Evolutionary conservation across 1,139 yeast species (phyloP), one percentile per base, ranked within the genome.

Genomic region (Hansenula sp.): DNA sequence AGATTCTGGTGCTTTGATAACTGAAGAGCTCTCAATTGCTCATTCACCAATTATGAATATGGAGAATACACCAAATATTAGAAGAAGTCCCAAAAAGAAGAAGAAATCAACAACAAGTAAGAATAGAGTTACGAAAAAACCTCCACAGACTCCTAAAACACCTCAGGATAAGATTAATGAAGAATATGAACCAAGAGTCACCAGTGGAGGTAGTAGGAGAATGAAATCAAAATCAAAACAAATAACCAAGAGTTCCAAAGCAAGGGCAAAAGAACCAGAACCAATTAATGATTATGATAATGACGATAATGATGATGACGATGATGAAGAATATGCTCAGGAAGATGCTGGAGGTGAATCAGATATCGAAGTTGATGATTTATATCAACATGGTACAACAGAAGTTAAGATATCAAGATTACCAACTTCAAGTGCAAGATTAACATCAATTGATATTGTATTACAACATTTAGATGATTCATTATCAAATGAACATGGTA

Each of bases 361-460:
- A 8, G 34, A 34, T 16, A 39, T 34, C 17, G 37, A 27, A 18
- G 3, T 26, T 4, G 36, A 34, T 16, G 32, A 21, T 27, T n/a
- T n/a, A 18, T 31, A 32, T 13, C 11, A 14, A 3, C 10, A 10
- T 12, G 34, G 34, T 2, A 34, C 39, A 4, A 34, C 13, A 9
- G 21, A 27, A 9, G 38, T 44, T 18, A 42, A 45, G 30, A 44
- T 46, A 11, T 44, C 47, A 6, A 36, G 57, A 36, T 28, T 52
- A 14, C 53, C 55, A 16, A 52, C 52, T 2, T 42, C 63, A 8
- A 48, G 51, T 31, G 40, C 57, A 20, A 45, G 62, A 16, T 51
- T 65, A 8, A 49, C 64, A 10, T 40, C 58, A 11, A 46, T 57
- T 14, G 71, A 66, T 45, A 60, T 65, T 7, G 43, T 66, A 7